Percentiles rank a stretch among this genome's conserved stretches.
Evolutionary conservation across 1,139 yeast genomes (phyloP).

Genomic region (Yamadazyma kanchanaburiensis): DNA sequence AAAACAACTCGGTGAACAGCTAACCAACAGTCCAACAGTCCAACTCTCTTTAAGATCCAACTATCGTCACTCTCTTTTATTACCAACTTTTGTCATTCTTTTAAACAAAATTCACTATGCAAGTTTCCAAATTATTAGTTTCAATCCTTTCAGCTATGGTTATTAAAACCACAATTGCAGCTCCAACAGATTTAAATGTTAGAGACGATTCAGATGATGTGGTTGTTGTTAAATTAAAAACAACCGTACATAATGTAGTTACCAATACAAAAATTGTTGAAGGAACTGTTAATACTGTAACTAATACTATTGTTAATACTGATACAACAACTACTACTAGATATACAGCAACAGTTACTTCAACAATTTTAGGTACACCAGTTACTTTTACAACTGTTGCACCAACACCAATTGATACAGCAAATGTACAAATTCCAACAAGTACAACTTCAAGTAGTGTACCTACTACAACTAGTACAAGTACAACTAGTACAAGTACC

Average conservation of each 20-base stretch:
- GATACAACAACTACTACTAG: slow-evolving; percentile 37
- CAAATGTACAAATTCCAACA: slow-evolving; percentile 10
- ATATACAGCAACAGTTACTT: slow-evolving; percentile 46
- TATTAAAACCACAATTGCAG: slow-evolving; percentile 18
- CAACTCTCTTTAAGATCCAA: slow-evolving; percentile 8
- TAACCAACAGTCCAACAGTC: too few relatives aligned
- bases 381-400: slow-evolving; percentile 38
- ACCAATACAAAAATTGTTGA: slow-evolving; percentile 33
- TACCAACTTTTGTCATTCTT: slow-evolving; percentile 20
- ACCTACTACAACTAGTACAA: slow-evolving; percentile 5
- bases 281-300: slow-evolving; percentile 28
- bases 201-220: slow-evolving; percentile 20
- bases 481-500: slow-evolving; percentile 8
- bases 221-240: slow-evolving; percentile 33
- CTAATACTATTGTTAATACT: slow-evolving; percentile 28
- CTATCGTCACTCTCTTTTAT: slow-evolving; percentile 8
- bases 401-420: slow-evolving; percentile 27
- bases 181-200: slow-evolving; percentile 19
- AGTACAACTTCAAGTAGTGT: slow-evolving; percentile 5
- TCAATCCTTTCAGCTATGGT: slow-evolving; percentile 13
- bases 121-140: slow-evolving; percentile 26
- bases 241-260: slow-evolving; percentile 32
- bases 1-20: slow-evolving; percentile 8
- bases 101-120: slow-evolving; percentile 20
- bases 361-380: slow-evolving; percentile 41